Evolutionary conservation across 257 asterid genomes (phyloP).

Genomic region (Nyctanthes arbortristis): DNA sequence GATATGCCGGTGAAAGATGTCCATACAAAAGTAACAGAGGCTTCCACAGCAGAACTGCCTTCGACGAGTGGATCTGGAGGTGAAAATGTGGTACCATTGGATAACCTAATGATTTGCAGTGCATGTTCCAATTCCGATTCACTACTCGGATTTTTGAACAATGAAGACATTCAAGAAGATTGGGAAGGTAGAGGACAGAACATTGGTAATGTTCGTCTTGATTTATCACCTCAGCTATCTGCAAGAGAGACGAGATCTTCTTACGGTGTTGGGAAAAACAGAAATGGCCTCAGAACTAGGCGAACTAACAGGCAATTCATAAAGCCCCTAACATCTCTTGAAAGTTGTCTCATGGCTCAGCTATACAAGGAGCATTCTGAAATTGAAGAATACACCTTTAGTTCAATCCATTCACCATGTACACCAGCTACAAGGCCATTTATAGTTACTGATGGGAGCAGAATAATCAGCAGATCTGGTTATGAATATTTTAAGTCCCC

Average conservation of each 20-base stretch:
- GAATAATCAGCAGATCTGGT: slow-evolving; percentile 40
- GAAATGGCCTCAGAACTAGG: slow-evolving; percentile 54
- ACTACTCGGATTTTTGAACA: slow-evolving; percentile 17
- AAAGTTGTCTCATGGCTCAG: slow-evolving; percentile 91
- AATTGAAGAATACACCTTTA: slow-evolving; percentile 44
- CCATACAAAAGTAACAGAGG: slow-evolving; percentile 30
- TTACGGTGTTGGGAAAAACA: slow-evolving; percentile 45
- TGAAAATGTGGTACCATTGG: slow-evolving; percentile 26
- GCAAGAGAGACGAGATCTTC: slow-evolving; percentile 42
- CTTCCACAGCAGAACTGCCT: slow-evolving; percentile 36
- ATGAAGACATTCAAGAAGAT: slow-evolving; percentile 34
- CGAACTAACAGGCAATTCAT: slow-evolving; percentile 33
- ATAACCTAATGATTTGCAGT: slow-evolving; percentile 20
- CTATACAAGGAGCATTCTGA: slow-evolving; percentile 49
- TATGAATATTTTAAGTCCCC: slow-evolving; percentile 31
- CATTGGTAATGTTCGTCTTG: slow-evolving; percentile 30
- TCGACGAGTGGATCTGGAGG: slow-evolving; percentile 36
- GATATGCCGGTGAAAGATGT: slow-evolving; percentile 31
- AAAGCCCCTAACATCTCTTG: slow-evolving; percentile 65
- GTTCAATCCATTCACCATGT: slow-evolving; percentile 28
- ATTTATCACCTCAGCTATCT: slow-evolving; percentile 35
- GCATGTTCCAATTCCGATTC: slow-evolving; percentile 22
- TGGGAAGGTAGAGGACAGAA: slow-evolving; percentile 25
- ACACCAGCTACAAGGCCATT: slow-evolving; percentile 51
- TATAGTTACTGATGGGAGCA: slow-evolving; percentile 59